These are phyloP conservation scores for Diplodia sapinea DNA, from an alignment of 2,329 filamentous ascomycete genomes.

Conservation along the genomic window DNA sequence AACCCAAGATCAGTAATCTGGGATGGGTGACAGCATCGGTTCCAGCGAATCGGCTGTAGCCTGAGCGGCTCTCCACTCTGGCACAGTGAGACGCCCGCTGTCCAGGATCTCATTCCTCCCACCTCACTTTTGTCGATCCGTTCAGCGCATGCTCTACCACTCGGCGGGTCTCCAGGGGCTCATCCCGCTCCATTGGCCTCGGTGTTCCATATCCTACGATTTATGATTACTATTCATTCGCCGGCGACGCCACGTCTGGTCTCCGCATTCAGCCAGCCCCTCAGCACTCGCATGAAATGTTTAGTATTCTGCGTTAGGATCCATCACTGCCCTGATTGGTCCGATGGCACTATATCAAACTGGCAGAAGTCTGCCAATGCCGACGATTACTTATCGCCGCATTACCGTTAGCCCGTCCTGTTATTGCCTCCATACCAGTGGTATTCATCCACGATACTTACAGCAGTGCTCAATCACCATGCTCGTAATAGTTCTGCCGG, in stretches of 20 bases:
- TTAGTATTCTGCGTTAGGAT: neutral
- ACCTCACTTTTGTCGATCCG: neutral
- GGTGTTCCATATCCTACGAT: too few relatives aligned
- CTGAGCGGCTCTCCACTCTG: neutral
- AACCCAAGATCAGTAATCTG: neutral
- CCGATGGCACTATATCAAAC: neutral
- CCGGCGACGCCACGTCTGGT: neutral
- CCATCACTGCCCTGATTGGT: neutral
- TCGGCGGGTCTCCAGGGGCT: neutral
- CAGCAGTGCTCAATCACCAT: too few relatives aligned
- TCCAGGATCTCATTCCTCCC: neutral
- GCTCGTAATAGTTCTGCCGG: too few relatives aligned
- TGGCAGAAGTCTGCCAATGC: neutral
- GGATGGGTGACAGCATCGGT: neutral
- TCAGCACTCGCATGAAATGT: neutral
- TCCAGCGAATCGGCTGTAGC: neutral
- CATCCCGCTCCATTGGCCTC: too few relatives aligned
- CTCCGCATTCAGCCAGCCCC: neutral
- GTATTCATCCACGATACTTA: neutral
- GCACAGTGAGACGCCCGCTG: neutral
- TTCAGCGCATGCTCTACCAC: neutral
- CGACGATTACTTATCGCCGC: neutral
- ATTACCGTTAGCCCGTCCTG: neutral
- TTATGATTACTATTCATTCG: slow-evolving; percentile 6
- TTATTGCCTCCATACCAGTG: neutral